A percentile compares a stretch with the other conserved stretches of the same genome.
phyloP scores from a whole-genome alignment of 2,329 filamentous ascomycete genomes.

The Neurospora sp. region DNA sequence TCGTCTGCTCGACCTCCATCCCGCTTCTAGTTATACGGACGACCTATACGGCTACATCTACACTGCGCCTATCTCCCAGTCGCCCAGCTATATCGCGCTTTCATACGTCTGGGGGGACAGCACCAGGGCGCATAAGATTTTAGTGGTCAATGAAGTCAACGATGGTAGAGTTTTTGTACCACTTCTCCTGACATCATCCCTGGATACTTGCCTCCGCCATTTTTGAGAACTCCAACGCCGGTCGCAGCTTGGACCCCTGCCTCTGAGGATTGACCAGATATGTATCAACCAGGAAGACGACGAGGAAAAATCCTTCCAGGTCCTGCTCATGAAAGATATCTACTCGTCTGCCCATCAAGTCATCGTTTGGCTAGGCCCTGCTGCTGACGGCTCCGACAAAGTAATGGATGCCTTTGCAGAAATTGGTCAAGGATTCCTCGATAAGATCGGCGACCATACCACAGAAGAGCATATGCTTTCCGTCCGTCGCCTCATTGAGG shows the following conservation, averaged over 20 bases:
- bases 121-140: not conserved
- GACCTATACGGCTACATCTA: not conserved
- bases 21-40: not conserved
- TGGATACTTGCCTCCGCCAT: conserved; percentile 3
- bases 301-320: conserved; percentile 4
- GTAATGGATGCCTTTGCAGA: conserved; percentile 7
- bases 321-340: conserved; percentile 5
- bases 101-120: not conserved
- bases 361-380: conserved; percentile 6
- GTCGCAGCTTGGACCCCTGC: not conserved
- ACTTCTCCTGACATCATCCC: not conserved
- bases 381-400: conserved; percentile 3
- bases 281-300: conserved; percentile 6
- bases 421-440: conserved; percentile 1
- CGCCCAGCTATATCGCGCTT: not conserved
- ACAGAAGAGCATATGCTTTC: not conserved
- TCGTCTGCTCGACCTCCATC: not conserved
- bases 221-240: not conserved
- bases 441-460: conserved; percentile 5
- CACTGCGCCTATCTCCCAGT: not conserved
- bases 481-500: not conserved
- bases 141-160: not conserved
- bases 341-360: conserved; percentile 4
- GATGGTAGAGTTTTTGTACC: not conserved
- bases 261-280: conserved; percentile 9